Evolutionary conservation across 345 rosid species (phyloP), one percentile per base, ranked within the genome.

Genomic region (Punica granatum): DNA sequence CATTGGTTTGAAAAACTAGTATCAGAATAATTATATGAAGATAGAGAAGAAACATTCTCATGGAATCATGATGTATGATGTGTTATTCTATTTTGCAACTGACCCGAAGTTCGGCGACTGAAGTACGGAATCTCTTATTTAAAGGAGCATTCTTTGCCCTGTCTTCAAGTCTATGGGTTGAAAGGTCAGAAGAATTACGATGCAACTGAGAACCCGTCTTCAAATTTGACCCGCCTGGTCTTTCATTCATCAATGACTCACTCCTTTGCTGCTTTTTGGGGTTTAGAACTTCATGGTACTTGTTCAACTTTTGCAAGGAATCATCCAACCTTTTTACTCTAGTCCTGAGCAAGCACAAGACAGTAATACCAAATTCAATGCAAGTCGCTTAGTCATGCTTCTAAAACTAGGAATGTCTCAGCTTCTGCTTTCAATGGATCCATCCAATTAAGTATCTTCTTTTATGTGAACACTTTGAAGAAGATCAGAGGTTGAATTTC

Each of bases 101-200:
- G 58, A 85, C 87, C 85, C 85, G 81, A 54, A 70, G 62, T 60
- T 85, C 86, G 26, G 90, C 78, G 16, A 78, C 71, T 42, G 88
- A 76, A 31, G 84, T 64, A 63, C 86, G 86, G 68, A 78, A 79
- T 33, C 88, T 75, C 81, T 82, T 86, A 70, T 75, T 81, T 75
- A 76, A 69, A 54, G 71, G 74, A 74, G 66, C 67, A 78, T 67
- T 82, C 82, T 81, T 83, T 60, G 81, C 70, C 75, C 79, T 75
- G 69, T 81, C 88, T 73, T 85, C 86, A 49, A 76, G 67, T 73
- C 84, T 81, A 69, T 74, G 85, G 68, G 77, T 70, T 69, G 67
- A 75, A 37, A 75, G 70, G 44, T 84, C 90, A 16, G 80, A 44
- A 72, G 84, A 42, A 63, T 66, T 83, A 58, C 77, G 77, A 46